A percentile compares a stretch with the other conserved stretches of the same genome.
Evolutionary conservation across 192 early-diverging fungal species (phyloP).

Genomic region (Podila horticola): DNA sequence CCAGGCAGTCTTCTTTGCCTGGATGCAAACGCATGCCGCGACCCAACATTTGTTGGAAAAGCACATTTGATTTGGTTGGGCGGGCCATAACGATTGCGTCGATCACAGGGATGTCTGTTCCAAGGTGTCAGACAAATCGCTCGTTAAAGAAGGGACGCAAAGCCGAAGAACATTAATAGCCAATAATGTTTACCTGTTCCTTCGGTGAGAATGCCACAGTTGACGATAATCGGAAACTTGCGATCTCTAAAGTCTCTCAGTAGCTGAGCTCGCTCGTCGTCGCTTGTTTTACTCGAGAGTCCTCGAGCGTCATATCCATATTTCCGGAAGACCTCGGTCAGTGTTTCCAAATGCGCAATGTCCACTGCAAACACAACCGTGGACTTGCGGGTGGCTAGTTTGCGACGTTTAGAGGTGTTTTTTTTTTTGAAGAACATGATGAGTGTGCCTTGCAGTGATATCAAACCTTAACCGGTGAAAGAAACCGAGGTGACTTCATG

Average conservation of each 20-base stretch:
- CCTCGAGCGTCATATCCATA: constrained; percentile 60
- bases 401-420: not conserved
- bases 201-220: constrained; percentile 86
- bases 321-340: constrained; percentile 66
- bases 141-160: not conserved
- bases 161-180: not conserved
- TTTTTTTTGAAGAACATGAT: too few species aligned
- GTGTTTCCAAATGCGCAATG: constrained; percentile 74
- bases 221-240: constrained; percentile 82
- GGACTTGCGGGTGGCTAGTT: constrained; percentile 58
- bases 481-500: not conserved
- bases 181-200: constrained; percentile 49
- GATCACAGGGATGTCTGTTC: constrained; percentile 84
- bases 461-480: not conserved
- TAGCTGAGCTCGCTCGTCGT: constrained; percentile 62
- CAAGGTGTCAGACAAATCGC: too few species aligned
- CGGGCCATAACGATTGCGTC: constrained; percentile 90
- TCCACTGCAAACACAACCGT: constrained; percentile 92
- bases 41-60: constrained; percentile 97
- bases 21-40: constrained; percentile 80
- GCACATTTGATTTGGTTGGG: constrained; percentile 83
- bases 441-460: too few species aligned
- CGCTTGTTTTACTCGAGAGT: constrained; percentile 66
- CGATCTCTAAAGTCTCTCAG: constrained; percentile 70
- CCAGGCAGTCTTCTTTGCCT: constrained; percentile 80